Base-by-base conservation (phyloP, 2,329 filamentous ascomycete genomes). In the Leptographium galeiforme region DNA sequence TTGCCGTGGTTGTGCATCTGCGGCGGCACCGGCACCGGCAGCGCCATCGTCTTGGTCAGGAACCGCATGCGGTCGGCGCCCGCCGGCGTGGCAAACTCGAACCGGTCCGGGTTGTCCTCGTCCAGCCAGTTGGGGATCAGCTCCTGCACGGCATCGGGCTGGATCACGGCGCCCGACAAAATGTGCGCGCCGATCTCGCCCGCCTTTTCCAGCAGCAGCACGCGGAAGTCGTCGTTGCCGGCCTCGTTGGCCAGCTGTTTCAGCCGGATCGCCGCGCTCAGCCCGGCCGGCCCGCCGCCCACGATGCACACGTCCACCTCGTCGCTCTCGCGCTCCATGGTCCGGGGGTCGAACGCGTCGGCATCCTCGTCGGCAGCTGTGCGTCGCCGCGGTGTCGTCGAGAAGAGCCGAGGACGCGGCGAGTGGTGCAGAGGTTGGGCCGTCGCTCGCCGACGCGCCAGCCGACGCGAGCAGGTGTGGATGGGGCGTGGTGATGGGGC, bases 1-100 rank as follows among this genome's bases (percentile, higher is more conserved):
- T 98, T 98, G 60, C 93, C 93, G 63, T 95, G 81, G 67, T 98
- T 98, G 73, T 90, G 82, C 93, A 98, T 98, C 72, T 97, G 93
- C 36, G 93, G 93, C 46, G 93, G 93, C 13, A 84, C 82, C 1
- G 91, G 93, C 52, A 97, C 74, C 7, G 89, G 88, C 54, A 95
- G 81, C 0, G 89, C 74, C 57, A 75, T 74, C 52, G 76, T 85
- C 72, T 90, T 86, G 48, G 91, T 97, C 57, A 98, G 77, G 70
- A 96, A 96, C 61, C 88, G 84, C 91, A 98, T 95, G 70, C 82
- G 84, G 64, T 98, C 93, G 50, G 73, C 73, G 58, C 80, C 85
- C 6, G 89, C 91, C 19, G 89, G 84, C 1, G 93, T 98, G 55
- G 85, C 87, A 68, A 88, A 76, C 68, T 89, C 81, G 72, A 97